Evolutionary conservation across 768 basidiomycete species (phyloP), one percentile per base, ranked within the genome.

Genomic region (Auriscalpium orientale): DNA sequence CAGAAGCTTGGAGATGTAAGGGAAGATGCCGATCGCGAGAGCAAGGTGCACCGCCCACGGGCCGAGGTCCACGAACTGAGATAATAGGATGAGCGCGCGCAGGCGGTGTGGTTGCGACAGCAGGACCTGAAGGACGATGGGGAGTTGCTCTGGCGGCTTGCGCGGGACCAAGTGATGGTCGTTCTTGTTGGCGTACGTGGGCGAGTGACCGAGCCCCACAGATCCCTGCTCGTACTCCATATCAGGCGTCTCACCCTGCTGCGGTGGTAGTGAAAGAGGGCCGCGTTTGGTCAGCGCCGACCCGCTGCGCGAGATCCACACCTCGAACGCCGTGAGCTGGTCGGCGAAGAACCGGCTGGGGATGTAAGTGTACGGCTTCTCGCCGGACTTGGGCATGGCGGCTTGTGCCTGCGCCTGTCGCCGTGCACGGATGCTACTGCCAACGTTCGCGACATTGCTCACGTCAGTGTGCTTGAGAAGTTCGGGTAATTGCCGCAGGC

Each of bases 1-100:
- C 8, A 99, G 80, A 6, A 99, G 81, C 65, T 97, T 95, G 55
- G 92, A 91, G 51, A 98, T 98, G 68, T 98, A 99, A 4, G 97
- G 95, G 75, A 98, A 98, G 66, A 98, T 98, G 12, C 97, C 97
- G 64, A 99, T 98, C 7, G 89, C 88, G 37, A 99, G 78, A 12
- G 95, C 94, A 13, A 98, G 83, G 62, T 97, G 89, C 49, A 98
- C 97, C 0, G 97, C 97, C 95, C 97, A 98, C 12, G 97, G 95
- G 0, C 97, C 97, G 8, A 99, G 82, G 67, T 99, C 97, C 64
- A 98, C 93, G 63, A 98, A 99, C 72, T 95, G 91, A 36, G 94
- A 95, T 6, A 99, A 81, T 21, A 98, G 83, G 61, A 98, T 95
- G 58, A 99, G 84, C 2, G 97, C 97, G 8, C 93, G 85, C 6